A percentile compares a stretch with the other conserved stretches of the same genome.
Conservation (phyloP, 208 protist species). For the Acanthamoeba rhysodes region DNA sequence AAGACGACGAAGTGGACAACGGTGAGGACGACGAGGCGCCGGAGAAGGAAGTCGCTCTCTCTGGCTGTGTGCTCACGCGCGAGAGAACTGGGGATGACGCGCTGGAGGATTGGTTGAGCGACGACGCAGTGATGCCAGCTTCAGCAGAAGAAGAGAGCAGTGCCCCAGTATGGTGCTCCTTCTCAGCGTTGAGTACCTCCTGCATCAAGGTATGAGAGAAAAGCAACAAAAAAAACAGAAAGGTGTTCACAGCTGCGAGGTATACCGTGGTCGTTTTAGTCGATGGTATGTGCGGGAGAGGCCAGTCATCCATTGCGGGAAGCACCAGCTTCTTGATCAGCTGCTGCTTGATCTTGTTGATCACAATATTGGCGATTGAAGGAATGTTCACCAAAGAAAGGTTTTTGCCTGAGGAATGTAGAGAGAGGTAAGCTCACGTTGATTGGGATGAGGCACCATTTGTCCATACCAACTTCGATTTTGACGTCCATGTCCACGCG, state of each 20-base stretch:
- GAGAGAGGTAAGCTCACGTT: neutral
- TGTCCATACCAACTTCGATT: slow-evolving; percentile 1
- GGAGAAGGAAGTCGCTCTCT: neutral
- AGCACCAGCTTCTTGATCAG: slow-evolving; percentile 67
- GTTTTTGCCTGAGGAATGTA: neutral
- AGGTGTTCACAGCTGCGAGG: neutral
- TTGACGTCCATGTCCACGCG: slow-evolving; percentile 11
- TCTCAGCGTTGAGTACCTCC: neutral
- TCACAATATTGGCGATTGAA: neutral
- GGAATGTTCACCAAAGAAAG: slow-evolving; percentile 28
- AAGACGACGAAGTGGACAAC: neutral
- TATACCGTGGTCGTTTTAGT: neutral
- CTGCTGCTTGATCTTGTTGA: slow-evolving; percentile 67
- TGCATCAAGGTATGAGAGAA: neutral
- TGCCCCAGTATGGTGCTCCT: neutral
- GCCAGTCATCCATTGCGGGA: slow-evolving; percentile 48
- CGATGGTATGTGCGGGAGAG: slow-evolving; percentile 1
- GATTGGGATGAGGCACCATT: neutral
- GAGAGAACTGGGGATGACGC: neutral
- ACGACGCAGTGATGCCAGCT: neutral
- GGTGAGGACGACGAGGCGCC: neutral
- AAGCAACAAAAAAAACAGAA: neutral
- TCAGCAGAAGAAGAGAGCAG: neutral
- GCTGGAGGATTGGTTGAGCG: neutral
- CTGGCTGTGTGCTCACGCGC: neutral